Conservation (phyloP, 225 moss, liverwort and hornwort genomes). For the Straminergon stramineum region DNA sequence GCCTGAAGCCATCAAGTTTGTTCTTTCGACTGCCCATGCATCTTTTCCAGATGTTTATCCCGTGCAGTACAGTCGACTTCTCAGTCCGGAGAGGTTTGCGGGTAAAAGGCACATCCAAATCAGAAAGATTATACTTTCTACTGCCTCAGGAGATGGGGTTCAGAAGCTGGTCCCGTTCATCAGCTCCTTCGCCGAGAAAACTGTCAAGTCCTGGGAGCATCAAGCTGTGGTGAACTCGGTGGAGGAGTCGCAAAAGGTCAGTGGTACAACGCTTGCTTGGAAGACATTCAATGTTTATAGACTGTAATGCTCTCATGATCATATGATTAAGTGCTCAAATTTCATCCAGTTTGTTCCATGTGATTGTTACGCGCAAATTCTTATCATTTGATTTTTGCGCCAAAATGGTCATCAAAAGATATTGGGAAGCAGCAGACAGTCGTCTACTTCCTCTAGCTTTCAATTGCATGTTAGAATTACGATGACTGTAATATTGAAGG, state of each 20-base stretch:
- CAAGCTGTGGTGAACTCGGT: not conserved
- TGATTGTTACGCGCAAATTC: no score
- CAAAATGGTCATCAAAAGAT: no score
- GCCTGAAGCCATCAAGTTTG: constrained; percentile 10
- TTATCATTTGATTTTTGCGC: no score
- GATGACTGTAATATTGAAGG: no score
- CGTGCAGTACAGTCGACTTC: not conserved
- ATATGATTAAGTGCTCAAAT: no score
- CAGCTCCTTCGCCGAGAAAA: constrained; percentile 4
- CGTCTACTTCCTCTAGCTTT: no score
- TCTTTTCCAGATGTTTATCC: not conserved
- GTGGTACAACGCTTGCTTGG: not conserved
- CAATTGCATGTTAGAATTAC: no score
- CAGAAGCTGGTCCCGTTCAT: not conserved
- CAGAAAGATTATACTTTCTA: not conserved
- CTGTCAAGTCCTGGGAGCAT: constrained; percentile 6
- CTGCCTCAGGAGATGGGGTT: not conserved
- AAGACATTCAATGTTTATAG: not conserved
- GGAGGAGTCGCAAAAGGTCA: constrained; percentile 6
- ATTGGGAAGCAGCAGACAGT: no score
- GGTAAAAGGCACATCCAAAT: not conserved
- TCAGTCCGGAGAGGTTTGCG: not conserved
- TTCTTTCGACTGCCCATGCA: not conserved
- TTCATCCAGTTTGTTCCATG: no score
- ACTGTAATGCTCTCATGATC: not conserved